Percentiles rank a stretch among this genome's conserved stretches.
Conservation (phyloP, 441 rosid species). For the Populus hybrid region DNA sequence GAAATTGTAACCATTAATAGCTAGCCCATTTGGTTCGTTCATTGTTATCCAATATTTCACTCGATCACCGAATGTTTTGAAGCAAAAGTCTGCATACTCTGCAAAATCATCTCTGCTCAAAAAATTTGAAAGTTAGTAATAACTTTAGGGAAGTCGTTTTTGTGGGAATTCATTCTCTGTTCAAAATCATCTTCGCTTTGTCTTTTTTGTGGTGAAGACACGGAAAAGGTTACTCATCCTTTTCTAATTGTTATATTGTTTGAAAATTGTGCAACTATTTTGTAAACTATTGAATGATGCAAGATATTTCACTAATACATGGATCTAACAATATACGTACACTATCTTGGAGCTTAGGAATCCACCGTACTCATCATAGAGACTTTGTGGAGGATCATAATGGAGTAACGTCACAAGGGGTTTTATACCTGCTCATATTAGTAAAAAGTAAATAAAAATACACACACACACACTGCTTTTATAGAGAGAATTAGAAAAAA, state of each 20-base stretch:
- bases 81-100: slow-evolving; percentile 14
- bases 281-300: too few species aligned
- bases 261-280: too few species aligned
- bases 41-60: slow-evolving; percentile 14
- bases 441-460: too few species aligned
- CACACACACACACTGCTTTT: too few species aligned
- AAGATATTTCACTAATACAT: too few species aligned
- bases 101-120: background rate
- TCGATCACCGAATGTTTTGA: slow-evolving; percentile 19
- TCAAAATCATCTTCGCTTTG: too few species aligned
- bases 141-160: too few species aligned
- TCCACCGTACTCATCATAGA: slow-evolving; percentile 30
- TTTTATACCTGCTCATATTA: slow-evolving; percentile 12
- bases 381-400: slow-evolving; percentile 33
- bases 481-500: background rate
- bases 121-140: too few species aligned
- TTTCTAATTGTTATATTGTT: too few species aligned
- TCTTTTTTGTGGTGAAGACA: too few species aligned
- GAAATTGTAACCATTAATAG: background rate
- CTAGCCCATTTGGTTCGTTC: slow-evolving; percentile 6
- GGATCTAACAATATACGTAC: slow-evolving; percentile 19
- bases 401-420: slow-evolving; percentile 36
- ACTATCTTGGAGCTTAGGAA: slow-evolving; percentile 27
- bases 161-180: background rate
- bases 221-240: too few species aligned